phyloP scores from a whole-genome alignment of 768 basidiomycete genomes.

The Tricholoma matsutake region DNA sequence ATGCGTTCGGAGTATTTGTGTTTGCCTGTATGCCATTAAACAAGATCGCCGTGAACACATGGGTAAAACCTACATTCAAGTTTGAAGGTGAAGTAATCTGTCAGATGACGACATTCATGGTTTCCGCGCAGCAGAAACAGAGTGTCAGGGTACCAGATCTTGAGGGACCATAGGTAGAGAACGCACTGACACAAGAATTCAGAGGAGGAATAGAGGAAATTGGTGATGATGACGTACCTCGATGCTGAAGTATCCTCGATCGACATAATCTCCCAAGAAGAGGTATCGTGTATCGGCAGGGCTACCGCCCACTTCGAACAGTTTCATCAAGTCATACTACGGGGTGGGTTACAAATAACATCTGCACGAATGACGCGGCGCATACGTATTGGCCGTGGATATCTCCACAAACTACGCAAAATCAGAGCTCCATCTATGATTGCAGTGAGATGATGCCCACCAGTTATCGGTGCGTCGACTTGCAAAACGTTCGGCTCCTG shows the following conservation, averaged over 20 bases:
- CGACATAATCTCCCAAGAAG: slow-evolving; percentile 92
- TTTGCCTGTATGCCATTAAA: slow-evolving; percentile 59
- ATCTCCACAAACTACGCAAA: slow-evolving; percentile 81
- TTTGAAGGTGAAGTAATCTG: slow-evolving; percentile 99
- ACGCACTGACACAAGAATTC: slow-evolving; percentile 69
- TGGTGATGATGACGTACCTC: slow-evolving; percentile 49
- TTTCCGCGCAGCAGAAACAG: slow-evolving; percentile 96
- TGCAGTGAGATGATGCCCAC: slow-evolving; percentile 39
- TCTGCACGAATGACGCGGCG: slow-evolving; percentile 10
- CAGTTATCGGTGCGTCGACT: slow-evolving; percentile 97
- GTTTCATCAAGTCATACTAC: slow-evolving; percentile 92
- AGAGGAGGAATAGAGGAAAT: slow-evolving; percentile 6
- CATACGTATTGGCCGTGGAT: slow-evolving; percentile 99
- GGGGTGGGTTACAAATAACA: slow-evolving; percentile 4
- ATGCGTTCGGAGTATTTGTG: slow-evolving; percentile 98
- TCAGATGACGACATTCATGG: slow-evolving; percentile 97
- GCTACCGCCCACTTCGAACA: slow-evolving; percentile 92
- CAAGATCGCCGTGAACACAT: not conserved
- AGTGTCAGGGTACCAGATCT: slow-evolving; percentile 99
- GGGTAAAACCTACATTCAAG: slow-evolving; percentile 77
- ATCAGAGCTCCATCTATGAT: not conserved
- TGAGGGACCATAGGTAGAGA: slow-evolving; percentile 94
- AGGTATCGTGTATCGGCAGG: slow-evolving; percentile 93
- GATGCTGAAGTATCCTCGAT: slow-evolving; percentile 91
- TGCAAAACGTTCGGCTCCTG: slow-evolving; percentile 87